phyloP scores from a whole-genome alignment of 768 basidiomycete species.

The Chalciporus chontae region DNA sequence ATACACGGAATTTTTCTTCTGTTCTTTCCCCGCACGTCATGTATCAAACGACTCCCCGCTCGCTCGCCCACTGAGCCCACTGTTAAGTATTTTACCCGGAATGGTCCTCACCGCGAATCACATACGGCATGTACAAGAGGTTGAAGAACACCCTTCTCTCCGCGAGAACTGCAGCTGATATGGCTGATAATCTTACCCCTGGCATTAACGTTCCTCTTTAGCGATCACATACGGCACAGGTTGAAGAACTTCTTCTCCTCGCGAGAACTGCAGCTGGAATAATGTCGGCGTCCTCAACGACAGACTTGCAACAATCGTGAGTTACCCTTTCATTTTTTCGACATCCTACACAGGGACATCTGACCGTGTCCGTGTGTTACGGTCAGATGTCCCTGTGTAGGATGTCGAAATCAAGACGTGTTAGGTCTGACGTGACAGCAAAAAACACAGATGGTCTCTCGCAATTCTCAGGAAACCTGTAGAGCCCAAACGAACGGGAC shows the following conservation, averaged over 20 bases:
- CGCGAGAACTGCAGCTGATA: too few relatives aligned
- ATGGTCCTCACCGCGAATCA: conserved; percentile 97
- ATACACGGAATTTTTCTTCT: conserved; percentile 99
- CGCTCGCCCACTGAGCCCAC: too few relatives aligned
- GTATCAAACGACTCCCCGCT: conserved; percentile 80
- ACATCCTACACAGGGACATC: neutral
- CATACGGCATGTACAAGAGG: conserved; percentile 93
- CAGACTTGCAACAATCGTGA: conserved; percentile 89
- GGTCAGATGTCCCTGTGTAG: conserved; percentile 81
- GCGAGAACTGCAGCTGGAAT: too few relatives aligned
- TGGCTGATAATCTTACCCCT: too few relatives aligned
- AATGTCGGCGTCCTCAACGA: conserved; percentile 86
- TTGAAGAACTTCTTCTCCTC: too few relatives aligned
- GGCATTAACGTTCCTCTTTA: too few relatives aligned
- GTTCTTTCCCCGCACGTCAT: conserved; percentile 80
- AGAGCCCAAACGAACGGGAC: conserved; percentile 64
- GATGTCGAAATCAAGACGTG: too few relatives aligned
- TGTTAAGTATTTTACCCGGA: conserved; percentile 90
- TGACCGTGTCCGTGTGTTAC: neutral
- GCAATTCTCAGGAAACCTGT: too few relatives aligned
- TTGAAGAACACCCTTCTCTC: conserved; percentile 71
- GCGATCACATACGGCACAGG: too few relatives aligned
- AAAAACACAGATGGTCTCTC: too few relatives aligned
- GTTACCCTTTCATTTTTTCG: conserved; percentile 19
- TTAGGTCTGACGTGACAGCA: conserved; percentile 54